Percentiles rank a stretch among this genome's conserved stretches.
These are phyloP conservation scores for Candida coquimbonensis DNA, from an alignment of 805 yeast species.

Conservation along the genomic window DNA sequence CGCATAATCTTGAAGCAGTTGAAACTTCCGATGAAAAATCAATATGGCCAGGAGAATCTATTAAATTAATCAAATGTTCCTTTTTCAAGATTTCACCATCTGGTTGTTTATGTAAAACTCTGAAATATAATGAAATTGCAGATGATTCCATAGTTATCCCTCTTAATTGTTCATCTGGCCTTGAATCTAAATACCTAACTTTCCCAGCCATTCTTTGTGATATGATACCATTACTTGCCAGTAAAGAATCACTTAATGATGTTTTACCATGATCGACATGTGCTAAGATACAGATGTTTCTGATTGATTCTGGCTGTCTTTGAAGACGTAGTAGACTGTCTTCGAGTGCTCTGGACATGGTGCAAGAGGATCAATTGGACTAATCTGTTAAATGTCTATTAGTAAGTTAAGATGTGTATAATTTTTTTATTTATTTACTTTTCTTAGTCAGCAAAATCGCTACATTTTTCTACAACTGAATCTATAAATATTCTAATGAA, in stretches of 20 bases:
- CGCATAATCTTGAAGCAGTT: constrained; percentile 92
- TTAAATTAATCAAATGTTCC: constrained; percentile 82
- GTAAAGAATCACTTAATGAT: constrained; percentile 80
- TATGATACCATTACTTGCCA: constrained; percentile 94
- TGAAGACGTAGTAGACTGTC: constrained; percentile 64
- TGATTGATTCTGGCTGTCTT: constrained; percentile 55
- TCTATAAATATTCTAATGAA: too few species aligned
- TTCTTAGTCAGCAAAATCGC: not conserved
- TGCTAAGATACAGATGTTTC: constrained; percentile 93
- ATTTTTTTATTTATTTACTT: not conserved
- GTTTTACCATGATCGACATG: constrained; percentile 99
- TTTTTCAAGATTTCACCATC: constrained; percentile 39
- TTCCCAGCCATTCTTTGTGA: constrained; percentile 95
- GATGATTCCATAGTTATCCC: constrained; percentile 98
- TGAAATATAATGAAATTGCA: constrained; percentile 89
- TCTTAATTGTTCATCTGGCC: constrained; percentile 92
- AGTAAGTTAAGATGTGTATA: not conserved
- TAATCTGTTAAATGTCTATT: not conserved
- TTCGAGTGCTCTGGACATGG: constrained; percentile 47
- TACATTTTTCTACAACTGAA: too few species aligned
- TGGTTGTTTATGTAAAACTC: constrained; percentile 45
- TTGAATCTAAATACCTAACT: constrained; percentile 82
- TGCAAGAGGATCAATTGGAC: too few species aligned
- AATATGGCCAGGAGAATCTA: constrained; percentile 99
- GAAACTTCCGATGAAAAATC: constrained; percentile 96